Base-by-base conservation (phyloP, 345 rosid species). In the Brassica carinata region DNA sequence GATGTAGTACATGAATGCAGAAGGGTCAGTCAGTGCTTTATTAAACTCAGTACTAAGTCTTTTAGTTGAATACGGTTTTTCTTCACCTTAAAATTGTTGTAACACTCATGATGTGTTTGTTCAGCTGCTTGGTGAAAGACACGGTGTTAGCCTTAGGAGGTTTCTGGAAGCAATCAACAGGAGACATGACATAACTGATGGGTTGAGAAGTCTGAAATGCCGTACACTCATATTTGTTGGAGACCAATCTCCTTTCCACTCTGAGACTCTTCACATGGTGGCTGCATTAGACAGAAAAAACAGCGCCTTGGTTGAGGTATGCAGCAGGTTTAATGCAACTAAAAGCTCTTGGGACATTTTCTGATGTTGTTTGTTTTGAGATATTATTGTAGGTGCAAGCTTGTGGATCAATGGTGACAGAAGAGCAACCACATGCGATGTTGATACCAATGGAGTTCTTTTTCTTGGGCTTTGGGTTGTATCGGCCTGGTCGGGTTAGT, bases 381-480 rank as follows among this genome's bases (percentile, higher is more conserved):
- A 38, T 43, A 40, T 40, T 40, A 13, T 79, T 29, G 75, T 78
- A 96, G 99, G 99, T 96, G 83, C 97, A 91, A 84, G 94, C 96
- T 78, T 96, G 99, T 83, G 99, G 99, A 81, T 96, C 99, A 61
- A 89, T 94, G 97, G 97, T 96, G 85, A 92, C 99, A 26, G 98
- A 94, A 81, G 99, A 94, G 86, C 98, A 94, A 81, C 99, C 99
- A 23, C 98, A 92, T 71, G 98, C 99, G 23, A 96, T 92, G 97
- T 82, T 94, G 83, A 92, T 96, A 85, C 99, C 99, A 5, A 74
- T 94, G 92, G 99, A 94, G 85, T 96, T 84, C 83, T 96, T 94
- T 82, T 85, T 96, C 74, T 89, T 91, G 92, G 95, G 94, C 31
- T 96, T 85, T 11, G 94, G 97, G 9, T 68, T 94, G 81, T 88